A percentile compares a stretch with the other conserved stretches of the same genome.
Evolutionary conservation across 2,329 filamentous ascomycete species (phyloP).

Genomic region (Knufia fluminis): DNA sequence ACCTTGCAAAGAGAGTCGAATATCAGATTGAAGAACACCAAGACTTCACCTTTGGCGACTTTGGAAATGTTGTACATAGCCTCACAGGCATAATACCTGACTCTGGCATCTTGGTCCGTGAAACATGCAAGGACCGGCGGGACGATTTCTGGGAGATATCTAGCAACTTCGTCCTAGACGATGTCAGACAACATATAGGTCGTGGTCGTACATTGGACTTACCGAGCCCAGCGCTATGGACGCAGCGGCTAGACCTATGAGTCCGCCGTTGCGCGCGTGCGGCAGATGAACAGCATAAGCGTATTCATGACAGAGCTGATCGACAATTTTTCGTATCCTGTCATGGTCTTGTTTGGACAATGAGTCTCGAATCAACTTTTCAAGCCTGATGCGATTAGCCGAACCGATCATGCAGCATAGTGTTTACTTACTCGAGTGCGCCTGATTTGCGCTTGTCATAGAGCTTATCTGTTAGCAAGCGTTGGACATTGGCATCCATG

Average conservation of each 20-base stretch:
- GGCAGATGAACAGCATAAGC: constrained; percentile 96
- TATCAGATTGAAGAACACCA: constrained; percentile 96
- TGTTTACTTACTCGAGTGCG: constrained; percentile 66
- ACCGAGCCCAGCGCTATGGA: constrained; percentile 91
- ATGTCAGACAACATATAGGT: constrained; percentile 1
- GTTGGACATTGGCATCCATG: constrained; percentile 86
- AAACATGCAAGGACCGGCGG: constrained; percentile 96
- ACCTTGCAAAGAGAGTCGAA: constrained; percentile 97
- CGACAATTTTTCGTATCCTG: constrained; percentile 75
- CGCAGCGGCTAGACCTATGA: constrained; percentile 90
- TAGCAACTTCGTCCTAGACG: constrained; percentile 68
- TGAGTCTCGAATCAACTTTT: constrained; percentile 80
- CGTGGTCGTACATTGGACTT: constrained; percentile 34
- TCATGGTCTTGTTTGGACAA: constrained; percentile 67
- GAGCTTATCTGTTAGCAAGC: constrained; percentile 91
- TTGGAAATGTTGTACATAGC: constrained; percentile 99
- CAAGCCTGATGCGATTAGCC: constrained; percentile 53
- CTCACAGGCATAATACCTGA: constrained; percentile 96
- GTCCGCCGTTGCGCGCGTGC: constrained; percentile 87
- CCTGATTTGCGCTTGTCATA: constrained; percentile 97
- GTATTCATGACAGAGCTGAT: constrained; percentile 95
- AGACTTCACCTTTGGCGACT: constrained; percentile 93
- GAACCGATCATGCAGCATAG: neutral
- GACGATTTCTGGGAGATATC: constrained; percentile 86
- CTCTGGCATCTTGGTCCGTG: constrained; percentile 91